Base-by-base conservation (phyloP, 2,329 filamentous ascomycete genomes). In the Ceratocystis albifundus region DNA sequence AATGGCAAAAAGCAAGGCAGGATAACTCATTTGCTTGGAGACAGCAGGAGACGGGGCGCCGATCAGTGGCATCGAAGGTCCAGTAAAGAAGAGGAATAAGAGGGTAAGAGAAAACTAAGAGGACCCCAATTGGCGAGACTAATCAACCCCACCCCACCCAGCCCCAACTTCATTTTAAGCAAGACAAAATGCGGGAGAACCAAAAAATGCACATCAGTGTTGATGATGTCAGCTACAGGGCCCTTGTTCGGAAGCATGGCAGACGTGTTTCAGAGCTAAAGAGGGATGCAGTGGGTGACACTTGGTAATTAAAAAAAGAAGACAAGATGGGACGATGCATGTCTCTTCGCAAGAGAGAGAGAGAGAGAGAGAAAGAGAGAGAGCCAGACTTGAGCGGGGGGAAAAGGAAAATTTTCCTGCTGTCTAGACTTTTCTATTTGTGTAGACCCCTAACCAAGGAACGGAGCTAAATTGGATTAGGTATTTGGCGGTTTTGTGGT, bases 201-300 rank as follows among this genome's bases (percentile, higher is more conserved):
- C 28, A 59, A 36, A 59, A 20, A 53, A 17, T 5, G 55, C 55
- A 36, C 55, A n/a, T n/a, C 12, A 20, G 17, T 32, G 55, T 36
- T 15, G 55, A 59, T 59, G 55, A 59, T 59, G 55, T 59, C 55
- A 59, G 55, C 28, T n/a, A 41, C 30, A 59, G 55, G 28, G 55
- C 28, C 55, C 55, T 59, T 30, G 55, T 36, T 36, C 55, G 17
- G 17, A 15, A 59, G 55, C 55, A 59, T 59, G 55, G 28, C 55
- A 59, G 55, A 59, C 55, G 32, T 36, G 55, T 59, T 59, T 59
- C 55, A 59, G 55, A 28, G 55, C 55, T 28, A n/a, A 28, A 59
- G 17, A 59, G 55, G 53, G 55, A 59, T 59, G 30, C 55, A 32
- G 28, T 36, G 55, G 28, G 55, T 36, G 55, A 32, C 55, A 59